These are phyloP conservation scores for Apiospora kogelbergensis DNA, from an alignment of 2,329 filamentous ascomycete species.

Conservation along the genomic window DNA sequence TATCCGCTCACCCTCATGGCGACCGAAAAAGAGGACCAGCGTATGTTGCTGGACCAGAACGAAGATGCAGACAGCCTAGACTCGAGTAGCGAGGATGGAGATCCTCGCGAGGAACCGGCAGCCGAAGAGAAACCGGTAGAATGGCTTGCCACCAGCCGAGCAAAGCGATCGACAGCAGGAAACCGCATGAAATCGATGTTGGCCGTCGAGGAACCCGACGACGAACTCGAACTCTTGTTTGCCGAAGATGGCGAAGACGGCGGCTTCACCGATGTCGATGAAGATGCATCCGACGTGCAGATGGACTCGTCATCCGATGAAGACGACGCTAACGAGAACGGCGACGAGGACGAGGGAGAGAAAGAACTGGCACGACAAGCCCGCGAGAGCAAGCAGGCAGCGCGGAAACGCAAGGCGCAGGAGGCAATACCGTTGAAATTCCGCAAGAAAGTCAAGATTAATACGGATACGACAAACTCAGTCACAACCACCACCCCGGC, in stretches of 20 bases:
- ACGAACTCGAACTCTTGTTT: constrained; percentile 72
- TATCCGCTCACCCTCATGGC: constrained; percentile 20
- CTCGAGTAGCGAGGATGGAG: constrained; percentile 35
- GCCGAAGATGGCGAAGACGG: constrained; percentile 69
- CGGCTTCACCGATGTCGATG: constrained; percentile 69
- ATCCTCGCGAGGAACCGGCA: constrained; percentile 27
- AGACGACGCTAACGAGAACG: constrained; percentile 71
- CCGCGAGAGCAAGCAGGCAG: constrained; percentile 64
- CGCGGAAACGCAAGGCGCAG: constrained; percentile 77
- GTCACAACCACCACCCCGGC: constrained; percentile 35
- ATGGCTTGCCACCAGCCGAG: constrained; percentile 72
- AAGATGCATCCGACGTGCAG: constrained; percentile 71
- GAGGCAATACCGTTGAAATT: constrained; percentile 70
- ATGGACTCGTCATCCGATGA: constrained; percentile 85
- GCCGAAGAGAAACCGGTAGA: constrained; percentile 45
- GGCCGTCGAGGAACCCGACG: constrained; percentile 69
- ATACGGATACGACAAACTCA: constrained; percentile 34
- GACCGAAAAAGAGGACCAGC: background rate
- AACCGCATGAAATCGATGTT: constrained; percentile 80
- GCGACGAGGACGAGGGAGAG: constrained; percentile 80
- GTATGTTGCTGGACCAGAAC: background rate
- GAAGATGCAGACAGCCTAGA: constrained; percentile 20
- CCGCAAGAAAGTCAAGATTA: constrained; percentile 74
- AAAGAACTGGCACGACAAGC: constrained; percentile 79
- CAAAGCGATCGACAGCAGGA: constrained; percentile 78